phyloP scores from a whole-genome alignment of 2,329 filamentous ascomycete species.

The Tolypocladium tundrense region DNA sequence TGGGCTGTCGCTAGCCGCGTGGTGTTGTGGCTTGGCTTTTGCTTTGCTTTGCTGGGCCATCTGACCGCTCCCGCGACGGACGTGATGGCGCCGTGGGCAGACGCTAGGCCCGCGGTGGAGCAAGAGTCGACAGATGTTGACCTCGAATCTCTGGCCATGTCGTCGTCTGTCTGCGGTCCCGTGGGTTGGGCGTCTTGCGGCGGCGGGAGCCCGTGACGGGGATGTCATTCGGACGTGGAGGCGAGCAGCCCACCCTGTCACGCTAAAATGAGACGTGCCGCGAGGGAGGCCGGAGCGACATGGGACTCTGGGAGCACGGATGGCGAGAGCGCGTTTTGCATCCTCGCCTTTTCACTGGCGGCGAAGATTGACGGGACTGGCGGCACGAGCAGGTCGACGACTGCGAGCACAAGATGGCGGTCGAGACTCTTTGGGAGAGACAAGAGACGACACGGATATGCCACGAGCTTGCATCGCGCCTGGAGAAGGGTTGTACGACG shows the following conservation, averaged over 20 bases:
- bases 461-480: neutral
- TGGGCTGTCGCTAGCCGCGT: neutral
- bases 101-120: neutral
- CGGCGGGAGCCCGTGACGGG: neutral
- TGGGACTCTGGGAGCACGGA: neutral
- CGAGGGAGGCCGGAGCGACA: neutral
- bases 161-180: neutral
- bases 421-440: neutral
- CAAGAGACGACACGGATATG: neutral
- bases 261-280: neutral
- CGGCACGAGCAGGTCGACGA: neutral
- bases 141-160: neutral
- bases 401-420: neutral
- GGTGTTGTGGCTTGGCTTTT: neutral
- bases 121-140: constrained; percentile 2
- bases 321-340: neutral
- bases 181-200: neutral
- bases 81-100: constrained; percentile 3
- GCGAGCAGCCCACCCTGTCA: neutral
- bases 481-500: neutral
- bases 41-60: neutral
- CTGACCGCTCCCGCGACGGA: neutral
- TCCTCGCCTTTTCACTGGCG: neutral
- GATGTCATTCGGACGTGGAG: neutral
- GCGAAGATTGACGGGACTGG: neutral